Percentiles rank a stretch among this genome's conserved stretches.
Evolutionary conservation across 2,329 filamentous ascomycete species (phyloP).

Genomic region (Coniochaeta ligniaria): DNA sequence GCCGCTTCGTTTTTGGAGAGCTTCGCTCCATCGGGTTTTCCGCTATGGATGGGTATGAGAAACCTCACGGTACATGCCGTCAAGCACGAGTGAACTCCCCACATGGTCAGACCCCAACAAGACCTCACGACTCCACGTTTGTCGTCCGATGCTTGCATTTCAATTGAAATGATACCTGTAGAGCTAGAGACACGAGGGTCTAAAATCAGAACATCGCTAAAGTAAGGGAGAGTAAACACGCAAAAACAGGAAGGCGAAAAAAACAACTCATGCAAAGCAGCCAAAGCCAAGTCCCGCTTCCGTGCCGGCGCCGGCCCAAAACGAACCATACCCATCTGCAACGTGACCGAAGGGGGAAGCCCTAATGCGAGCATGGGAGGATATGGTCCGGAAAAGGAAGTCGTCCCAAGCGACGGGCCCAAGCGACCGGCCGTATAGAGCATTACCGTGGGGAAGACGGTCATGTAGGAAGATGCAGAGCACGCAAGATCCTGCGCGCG

Average conservation of each 20-base stretch:
- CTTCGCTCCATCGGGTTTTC: background rate
- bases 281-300: background rate
- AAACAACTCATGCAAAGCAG: background rate
- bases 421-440: no score
- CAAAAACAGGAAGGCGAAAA: background rate
- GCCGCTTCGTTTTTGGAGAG: background rate
- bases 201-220: background rate
- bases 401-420: background rate
- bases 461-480: no score
- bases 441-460: no score
- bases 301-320: background rate
- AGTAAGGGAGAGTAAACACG: background rate
- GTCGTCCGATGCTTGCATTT: background rate
- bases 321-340: background rate
- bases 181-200: background rate
- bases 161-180: background rate
- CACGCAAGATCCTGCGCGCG: no score
- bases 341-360: background rate
- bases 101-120: background rate
- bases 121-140: background rate
- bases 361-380: background rate
- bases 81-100: background rate
- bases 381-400: background rate
- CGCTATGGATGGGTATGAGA: background rate
- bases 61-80: no score